phyloP scores from a whole-genome alignment of 495 filamentous ascomycete genomes.

The Chaetomidium leptoderma region DNA sequence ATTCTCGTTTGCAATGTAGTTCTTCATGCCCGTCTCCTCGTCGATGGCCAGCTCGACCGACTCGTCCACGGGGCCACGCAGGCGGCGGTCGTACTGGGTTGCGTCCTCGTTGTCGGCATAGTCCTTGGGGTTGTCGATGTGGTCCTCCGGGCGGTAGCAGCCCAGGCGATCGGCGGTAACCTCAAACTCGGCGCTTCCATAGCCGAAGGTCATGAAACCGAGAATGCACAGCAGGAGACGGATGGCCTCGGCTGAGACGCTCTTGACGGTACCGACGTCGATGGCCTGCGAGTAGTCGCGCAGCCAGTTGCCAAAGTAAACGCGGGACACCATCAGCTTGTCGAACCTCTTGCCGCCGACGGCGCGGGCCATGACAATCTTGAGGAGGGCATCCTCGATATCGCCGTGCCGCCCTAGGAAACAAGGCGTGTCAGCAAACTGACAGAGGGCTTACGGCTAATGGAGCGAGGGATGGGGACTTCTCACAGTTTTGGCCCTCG shows the following conservation, averaged over 20 bases:
- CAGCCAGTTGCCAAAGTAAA: conserved; percentile 90
- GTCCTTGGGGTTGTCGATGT: conserved; percentile 74
- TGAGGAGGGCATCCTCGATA: conserved; percentile 84
- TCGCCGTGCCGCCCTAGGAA: conserved; percentile 79
- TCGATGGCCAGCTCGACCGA: conserved; percentile 72
- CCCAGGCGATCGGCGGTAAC: conserved; percentile 82
- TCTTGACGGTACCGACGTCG: conserved; percentile 84
- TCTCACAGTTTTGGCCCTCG: conserved; percentile 71
- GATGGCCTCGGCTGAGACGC: conserved; percentile 83
- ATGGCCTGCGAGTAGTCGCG: conserved; percentile 78
- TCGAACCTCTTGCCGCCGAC: conserved; percentile 80
- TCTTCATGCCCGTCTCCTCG: conserved; percentile 75
- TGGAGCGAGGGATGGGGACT: not conserved
- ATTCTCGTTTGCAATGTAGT: conserved; percentile 82
- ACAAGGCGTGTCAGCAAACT: conserved; percentile 7
- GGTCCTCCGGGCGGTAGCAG: conserved; percentile 82
- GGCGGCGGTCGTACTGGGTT: conserved; percentile 68
- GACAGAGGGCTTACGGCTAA: not conserved
- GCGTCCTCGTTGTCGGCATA: conserved; percentile 86
- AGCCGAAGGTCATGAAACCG: conserved; percentile 63
- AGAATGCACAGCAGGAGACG: conserved; percentile 68
- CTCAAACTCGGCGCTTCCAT: conserved; percentile 87
- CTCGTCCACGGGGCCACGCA: conserved; percentile 80
- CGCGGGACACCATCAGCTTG: conserved; percentile 80
- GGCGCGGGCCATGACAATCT: conserved; percentile 66